phyloP scores from a whole-genome alignment of 1,284 basidiomycete genomes.

The Singerocomus inundabilis region DNA sequence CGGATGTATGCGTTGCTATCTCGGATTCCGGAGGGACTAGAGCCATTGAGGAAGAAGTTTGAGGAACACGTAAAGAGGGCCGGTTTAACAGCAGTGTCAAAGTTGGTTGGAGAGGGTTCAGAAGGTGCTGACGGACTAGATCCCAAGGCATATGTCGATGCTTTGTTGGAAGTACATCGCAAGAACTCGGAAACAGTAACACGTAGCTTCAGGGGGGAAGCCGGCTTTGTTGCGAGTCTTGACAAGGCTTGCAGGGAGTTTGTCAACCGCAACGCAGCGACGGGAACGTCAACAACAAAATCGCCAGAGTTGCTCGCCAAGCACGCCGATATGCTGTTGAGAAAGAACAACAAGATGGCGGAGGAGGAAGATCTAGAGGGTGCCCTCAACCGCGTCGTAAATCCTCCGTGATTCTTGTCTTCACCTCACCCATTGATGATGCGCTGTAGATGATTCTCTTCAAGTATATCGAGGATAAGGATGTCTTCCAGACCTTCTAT shows the following conservation, averaged over 20 bases:
- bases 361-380: constrained; percentile 91
- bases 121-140: constrained; percentile 66
- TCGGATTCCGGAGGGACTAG: constrained; percentile 87
- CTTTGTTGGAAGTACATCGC: constrained; percentile 86
- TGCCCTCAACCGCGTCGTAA: constrained; percentile 86
- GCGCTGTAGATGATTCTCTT: constrained; percentile 89
- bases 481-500: constrained; percentile 99
- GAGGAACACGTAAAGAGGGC: constrained; percentile 93
- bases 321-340: constrained; percentile 87
- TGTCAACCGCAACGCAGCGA: constrained; percentile 93
- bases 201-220: constrained; percentile 90
- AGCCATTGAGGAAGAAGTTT: constrained; percentile 90
- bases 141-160: constrained; percentile 94
- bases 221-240: constrained; percentile 92
- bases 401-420: constrained; percentile 30
- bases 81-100: constrained; percentile 82
- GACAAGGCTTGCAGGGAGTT: constrained; percentile 98
- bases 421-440: background rate
- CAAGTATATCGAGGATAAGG: constrained; percentile 99
- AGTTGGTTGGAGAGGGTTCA: constrained; percentile 71
- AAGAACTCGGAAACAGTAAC: constrained; percentile 92
- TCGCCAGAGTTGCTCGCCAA: constrained; percentile 95
- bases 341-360: constrained; percentile 95
- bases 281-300: constrained; percentile 79
- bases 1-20: constrained; percentile 94